Base-by-base conservation (phyloP, 495 filamentous ascomycete species). In the Penicillium argentinense region DNA sequence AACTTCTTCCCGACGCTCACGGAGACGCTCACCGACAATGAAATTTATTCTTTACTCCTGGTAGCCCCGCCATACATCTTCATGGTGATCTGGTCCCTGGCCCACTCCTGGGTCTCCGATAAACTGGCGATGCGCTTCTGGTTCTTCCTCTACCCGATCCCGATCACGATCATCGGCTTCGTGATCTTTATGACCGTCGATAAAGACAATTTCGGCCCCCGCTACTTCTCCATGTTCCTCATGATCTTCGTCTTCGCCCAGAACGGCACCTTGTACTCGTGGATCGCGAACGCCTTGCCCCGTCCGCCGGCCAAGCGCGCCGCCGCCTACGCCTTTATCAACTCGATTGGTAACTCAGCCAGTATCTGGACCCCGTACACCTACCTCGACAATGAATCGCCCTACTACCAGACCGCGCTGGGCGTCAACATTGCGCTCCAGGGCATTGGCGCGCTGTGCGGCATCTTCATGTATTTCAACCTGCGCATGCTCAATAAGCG, bases 321-420 rank as follows among this genome's bases (percentile, higher is more conserved):
- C 37, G 76, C 73, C 8, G 74, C 76, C 0, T 73, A 77, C 41
- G 77, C 76, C 11, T 77, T 79, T 44, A 77, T 80, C 61, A 80
- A 79, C 54, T 71, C 70, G 1, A 54, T 80, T 32, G 75, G 71
- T 30, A 80, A 79, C 54, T 72, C 69, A 5, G 76, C 76, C 18
- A 71, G 66, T 48, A 78, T 79, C 51, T 81, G 76, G 76, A 79
- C 77, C 0, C 73, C 76, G 0, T 79, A 71, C 29, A 81, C 74
- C 12, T 81, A 81, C 45, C 53, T 62, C 12, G 47, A 49, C 0
- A 30, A 39, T 4, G 70, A 72, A 23, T 25, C 28, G 3, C 75
- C 73, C 1, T 58, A 72, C 45, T 81, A 74, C 54, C 51, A 53
- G 0, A 68, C 63, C 0, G 75, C 76, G 4, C 63, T 80, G 63